Conservation (phyloP, 352 stramenopile species). For the Phytophthora multivora region DNA sequence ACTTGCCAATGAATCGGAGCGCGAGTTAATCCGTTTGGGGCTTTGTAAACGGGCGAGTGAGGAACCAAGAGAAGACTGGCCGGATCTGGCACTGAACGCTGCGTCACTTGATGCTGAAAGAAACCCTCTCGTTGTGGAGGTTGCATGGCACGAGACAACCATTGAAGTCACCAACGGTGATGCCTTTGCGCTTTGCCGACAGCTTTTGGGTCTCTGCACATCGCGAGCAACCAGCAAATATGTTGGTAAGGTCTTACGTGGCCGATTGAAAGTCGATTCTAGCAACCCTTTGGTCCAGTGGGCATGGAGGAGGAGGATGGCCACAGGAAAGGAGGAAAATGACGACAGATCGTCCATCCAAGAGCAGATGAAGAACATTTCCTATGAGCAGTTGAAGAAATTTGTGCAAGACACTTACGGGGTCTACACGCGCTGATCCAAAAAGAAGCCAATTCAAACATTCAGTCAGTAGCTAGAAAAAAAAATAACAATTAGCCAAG, state of each 20-base stretch:
- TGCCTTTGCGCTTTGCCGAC: conserved; percentile 64
- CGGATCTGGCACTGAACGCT: conserved; percentile 64
- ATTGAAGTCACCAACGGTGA: conserved; percentile 62
- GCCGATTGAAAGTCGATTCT: conserved; percentile 55
- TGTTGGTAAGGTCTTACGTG: conserved; percentile 61
- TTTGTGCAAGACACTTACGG: conserved; percentile 59
- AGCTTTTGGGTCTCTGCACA: conserved; percentile 64
- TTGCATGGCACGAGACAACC: conserved; percentile 56
- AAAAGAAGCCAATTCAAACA: too few species aligned
- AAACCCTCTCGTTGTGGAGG: conserved; percentile 58
- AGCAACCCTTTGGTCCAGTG: conserved; percentile 49
- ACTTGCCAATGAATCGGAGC: conserved; percentile 70
- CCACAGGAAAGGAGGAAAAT: not conserved
- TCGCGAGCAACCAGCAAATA: conserved; percentile 54
- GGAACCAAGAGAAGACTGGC: conserved; percentile 44
- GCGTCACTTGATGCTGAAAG: conserved; percentile 49
- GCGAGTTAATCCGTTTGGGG: conserved; percentile 47
- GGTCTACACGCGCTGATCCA: conserved; percentile 39
- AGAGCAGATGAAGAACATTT: not conserved
- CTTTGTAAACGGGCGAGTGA: conserved; percentile 32
- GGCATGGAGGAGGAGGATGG: conserved; percentile 20
- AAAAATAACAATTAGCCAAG: too few species aligned
- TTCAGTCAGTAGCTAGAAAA: too few species aligned
- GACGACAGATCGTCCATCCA: conserved; percentile 7
- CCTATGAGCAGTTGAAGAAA: conserved; percentile 56